Evolutionary conservation across 768 basidiomycete species (phyloP).

Genomic region (Naganishia randhawae): DNA sequence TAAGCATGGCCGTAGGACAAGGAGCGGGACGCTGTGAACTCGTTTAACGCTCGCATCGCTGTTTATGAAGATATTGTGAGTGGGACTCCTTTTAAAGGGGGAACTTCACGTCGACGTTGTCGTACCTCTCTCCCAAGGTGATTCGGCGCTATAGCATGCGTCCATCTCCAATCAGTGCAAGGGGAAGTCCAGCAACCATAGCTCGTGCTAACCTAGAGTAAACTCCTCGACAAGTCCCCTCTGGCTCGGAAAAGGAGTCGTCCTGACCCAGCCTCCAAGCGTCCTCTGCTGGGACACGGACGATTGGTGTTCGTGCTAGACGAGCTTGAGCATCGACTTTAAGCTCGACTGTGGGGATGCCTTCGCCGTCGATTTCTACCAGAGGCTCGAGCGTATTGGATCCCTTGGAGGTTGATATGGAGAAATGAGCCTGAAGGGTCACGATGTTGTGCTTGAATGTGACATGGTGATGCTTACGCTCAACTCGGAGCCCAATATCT

Average conservation of each 20-base stretch:
- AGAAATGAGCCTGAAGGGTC: no score
- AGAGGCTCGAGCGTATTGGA: no score
- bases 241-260: not conserved
- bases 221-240: not conserved
- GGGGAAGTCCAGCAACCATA: not conserved
- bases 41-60: not conserved
- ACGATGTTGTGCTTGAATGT: no score
- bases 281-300: not conserved
- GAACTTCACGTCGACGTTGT: not conserved
- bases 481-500: not conserved
- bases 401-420: no score
- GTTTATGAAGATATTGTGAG: no score
- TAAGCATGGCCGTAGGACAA: constrained; percentile 6
- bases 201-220: not conserved
- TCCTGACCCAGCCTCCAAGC: constrained; percentile 10
- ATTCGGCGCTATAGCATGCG: not conserved
- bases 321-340: not conserved
- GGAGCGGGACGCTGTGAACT: not conserved
- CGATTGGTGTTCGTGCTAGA: not conserved
- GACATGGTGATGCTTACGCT: no score
- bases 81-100: not conserved
- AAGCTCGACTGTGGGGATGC: not conserved
- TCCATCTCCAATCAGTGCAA: not conserved
- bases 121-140: constrained; percentile 14
- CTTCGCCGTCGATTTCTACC: not conserved